Base-by-base conservation (phyloP, 2,329 filamentous ascomycete genomes). In the Xenoacremonium recifei region DNA sequence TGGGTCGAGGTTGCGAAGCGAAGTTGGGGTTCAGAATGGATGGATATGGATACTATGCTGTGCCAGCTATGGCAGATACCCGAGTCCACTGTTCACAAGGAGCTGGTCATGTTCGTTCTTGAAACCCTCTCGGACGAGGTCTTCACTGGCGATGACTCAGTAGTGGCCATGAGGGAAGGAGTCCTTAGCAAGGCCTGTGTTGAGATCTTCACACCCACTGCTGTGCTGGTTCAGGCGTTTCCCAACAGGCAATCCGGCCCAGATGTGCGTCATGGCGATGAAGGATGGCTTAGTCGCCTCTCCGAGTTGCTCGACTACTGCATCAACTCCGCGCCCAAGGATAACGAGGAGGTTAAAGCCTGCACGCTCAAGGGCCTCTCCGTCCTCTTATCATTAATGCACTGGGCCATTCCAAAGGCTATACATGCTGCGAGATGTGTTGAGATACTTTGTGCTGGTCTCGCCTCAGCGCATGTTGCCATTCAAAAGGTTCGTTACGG, bases 1-100 rank as follows among this genome's bases (percentile, higher is more conserved):
- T 99, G 93, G 93, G 88, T 91, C 6, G 93, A 97, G 65, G 76
- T 96, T 39, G 90, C 91, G 30, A 97, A 97, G 71, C 80, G 92
- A 57, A 87, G 82, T 61, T 99, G 93, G 93, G 89, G 79, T n/a
- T 76, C 81, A 21, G 87, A 93, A 48, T 99, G 95, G 93, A 83
- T 87, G 72, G 84, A 95, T 60, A 96, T 99, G 92, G 95, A 99
- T 63, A 71, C 82, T 49, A 76, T 87, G 59, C 76, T 99, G 41
- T 80, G 91, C 33, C 79, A 82, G 57, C 75, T 97, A 16, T 99
- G 93, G 93, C 84, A 90, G 63, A 65, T 76, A 13, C 74, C 75
- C 15, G 77, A 80, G 50, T 78, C 78, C 19, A 67, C 76, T 21
- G 77, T 78, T 6, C 79, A 84, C 63, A 93, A 95, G 66, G 87